Base-by-base conservation (phyloP, 2,329 filamentous ascomycete species). In the Lasiodiplodia sp. region DNA sequence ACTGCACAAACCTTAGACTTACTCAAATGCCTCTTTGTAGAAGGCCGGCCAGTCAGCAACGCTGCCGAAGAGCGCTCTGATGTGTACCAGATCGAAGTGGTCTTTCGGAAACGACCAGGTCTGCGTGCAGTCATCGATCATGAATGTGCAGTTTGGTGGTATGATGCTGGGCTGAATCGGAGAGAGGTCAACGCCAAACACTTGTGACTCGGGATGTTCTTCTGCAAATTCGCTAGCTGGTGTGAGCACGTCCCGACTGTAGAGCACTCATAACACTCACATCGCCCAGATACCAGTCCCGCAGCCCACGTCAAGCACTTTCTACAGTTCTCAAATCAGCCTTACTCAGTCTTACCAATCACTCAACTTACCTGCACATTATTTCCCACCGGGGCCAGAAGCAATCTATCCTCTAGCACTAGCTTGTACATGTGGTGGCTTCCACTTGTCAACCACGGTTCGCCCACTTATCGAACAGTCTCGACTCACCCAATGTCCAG, bases 101-200 rank as follows among this genome's bases (percentile, higher is more conserved):
- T 83, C 85, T 28, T 78, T 76, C 40, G 34, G 55, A 11, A 51
- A 34, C 1, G 34, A 37, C 58, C 58, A 63, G 4, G 44, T 10
- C 10, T 78, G 72, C 0, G 77, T 78, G n/a, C 81, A 76, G 60
- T 85, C 82, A 74, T 85, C 83, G 63, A 85, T 79, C 66, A 84
- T 79, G 71, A 85, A 85, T 25, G 74, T 72, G 70, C 79, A 80
- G 71, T 85, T 85, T 4, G 81, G 78, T 0, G 83, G 83, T 0
- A 85, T 80, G 77, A 81, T 82, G 67, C 75, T 75, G 8, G 55
- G 66, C 34, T 68, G 66, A n/a, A 37, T 82, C 31, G 84, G 83
- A 0, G 81, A 83, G 51, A 85, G 79, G 71, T 85, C 83, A 25
- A 79, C 82, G 47, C 83, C 84, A 5, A 79, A 80, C 44, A 86